phyloP scores from a whole-genome alignment of 768 basidiomycete genomes.

The Termitomyces sp. region DNA sequence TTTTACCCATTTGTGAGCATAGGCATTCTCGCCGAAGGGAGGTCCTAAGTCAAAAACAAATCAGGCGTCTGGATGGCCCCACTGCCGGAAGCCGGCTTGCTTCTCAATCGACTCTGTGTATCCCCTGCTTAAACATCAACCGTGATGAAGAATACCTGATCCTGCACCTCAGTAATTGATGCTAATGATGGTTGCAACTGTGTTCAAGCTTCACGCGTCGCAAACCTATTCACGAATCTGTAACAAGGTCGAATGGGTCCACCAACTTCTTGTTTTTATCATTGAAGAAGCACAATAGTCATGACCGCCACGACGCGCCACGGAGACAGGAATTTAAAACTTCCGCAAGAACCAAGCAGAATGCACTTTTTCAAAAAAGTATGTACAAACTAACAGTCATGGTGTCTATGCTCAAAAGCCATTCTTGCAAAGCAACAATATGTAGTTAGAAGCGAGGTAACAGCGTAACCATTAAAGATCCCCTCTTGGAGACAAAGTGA shows the following conservation, averaged over 20 bases:
- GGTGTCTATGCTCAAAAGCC: neutral
- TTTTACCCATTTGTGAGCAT: neutral
- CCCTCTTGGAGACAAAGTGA: conserved; percentile 8
- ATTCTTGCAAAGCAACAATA: neutral
- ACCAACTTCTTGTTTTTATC: too few relatives aligned
- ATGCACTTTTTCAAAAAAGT: neutral
- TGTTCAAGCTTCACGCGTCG: neutral
- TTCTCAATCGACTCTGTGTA: neutral
- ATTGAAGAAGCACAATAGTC: neutral
- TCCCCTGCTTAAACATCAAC: neutral
- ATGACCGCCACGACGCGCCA: neutral
- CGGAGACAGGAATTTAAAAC: neutral
- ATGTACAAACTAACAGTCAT: neutral
- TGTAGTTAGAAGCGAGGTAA: conserved; percentile 1
- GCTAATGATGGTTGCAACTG: neutral
- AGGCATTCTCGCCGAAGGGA: neutral
- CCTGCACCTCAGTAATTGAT: neutral
- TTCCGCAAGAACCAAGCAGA: neutral
- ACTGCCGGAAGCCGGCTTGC: too few relatives aligned
- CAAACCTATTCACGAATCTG: neutral
- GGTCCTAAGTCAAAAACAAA: neutral
- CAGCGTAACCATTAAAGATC: conserved; percentile 2
- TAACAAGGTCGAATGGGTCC: neutral
- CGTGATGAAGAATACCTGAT: neutral
- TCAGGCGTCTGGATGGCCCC: neutral